Conservation (phyloP, 208 protist genomes). For the Wallacemonas sp. region DNA sequence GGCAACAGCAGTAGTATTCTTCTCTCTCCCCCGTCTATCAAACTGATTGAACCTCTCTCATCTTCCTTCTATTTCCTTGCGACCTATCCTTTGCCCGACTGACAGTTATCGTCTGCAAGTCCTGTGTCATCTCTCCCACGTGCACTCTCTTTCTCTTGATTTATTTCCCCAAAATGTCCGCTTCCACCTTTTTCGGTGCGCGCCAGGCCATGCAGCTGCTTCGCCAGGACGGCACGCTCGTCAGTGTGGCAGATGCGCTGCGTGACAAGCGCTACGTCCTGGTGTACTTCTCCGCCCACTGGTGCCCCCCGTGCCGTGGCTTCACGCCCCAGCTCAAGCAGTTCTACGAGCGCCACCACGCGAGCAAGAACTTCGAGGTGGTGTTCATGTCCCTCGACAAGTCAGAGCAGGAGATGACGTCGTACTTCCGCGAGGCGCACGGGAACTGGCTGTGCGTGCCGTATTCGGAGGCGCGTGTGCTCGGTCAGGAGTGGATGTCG, state of each 20-base stretch:
- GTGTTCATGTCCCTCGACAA: conserved; percentile 57
- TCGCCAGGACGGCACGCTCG: conserved; percentile 2
- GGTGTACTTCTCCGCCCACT: conserved; percentile 82
- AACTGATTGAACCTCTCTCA: conserved; percentile 7
- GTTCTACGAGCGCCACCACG: conserved; percentile 46
- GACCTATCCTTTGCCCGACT: conserved; percentile 5
- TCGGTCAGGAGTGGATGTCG: conserved; percentile 5
- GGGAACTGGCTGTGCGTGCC: conserved; percentile 37
- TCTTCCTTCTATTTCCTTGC: conserved; percentile 11
- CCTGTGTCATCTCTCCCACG: conserved; percentile 6
- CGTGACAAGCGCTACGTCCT: conserved; percentile 19
- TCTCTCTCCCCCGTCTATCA: not conserved
- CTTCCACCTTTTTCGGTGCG: conserved; percentile 12
- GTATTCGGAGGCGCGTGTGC: conserved; percentile 15
- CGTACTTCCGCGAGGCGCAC: conserved; percentile 42
- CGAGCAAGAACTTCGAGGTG: conserved; percentile 57
- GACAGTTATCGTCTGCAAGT: too few relatives aligned
- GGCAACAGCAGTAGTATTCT: too few relatives aligned
- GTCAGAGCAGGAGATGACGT: conserved; percentile 30
- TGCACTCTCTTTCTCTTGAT: not conserved
- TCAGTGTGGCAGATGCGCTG: conserved; percentile 12
- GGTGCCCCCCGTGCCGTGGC: conserved; percentile 77
- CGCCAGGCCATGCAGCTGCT: conserved; percentile 6
- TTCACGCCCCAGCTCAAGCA: conserved; percentile 64
- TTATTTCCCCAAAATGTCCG: conserved; percentile 1